Percentiles rank a stretch among this genome's conserved stretches.
Conservation (phyloP, 1,284 basidiomycete genomes). For the Neonothopanus nambi region DNA sequence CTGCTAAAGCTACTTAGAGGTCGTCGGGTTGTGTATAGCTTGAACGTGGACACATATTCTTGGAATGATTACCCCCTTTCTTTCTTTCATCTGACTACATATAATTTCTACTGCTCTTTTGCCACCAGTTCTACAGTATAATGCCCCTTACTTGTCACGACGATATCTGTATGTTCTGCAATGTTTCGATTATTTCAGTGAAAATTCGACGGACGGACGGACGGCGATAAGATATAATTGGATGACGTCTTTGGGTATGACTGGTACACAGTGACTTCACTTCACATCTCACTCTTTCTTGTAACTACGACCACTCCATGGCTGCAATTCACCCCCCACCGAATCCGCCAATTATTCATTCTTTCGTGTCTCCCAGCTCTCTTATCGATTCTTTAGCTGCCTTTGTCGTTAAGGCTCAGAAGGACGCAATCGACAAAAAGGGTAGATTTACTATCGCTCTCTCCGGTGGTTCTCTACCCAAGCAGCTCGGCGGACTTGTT, state of each 20-base stretch:
- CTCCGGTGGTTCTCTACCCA: conserved; percentile 92
- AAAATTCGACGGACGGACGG: neutral
- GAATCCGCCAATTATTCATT: conserved; percentile 72
- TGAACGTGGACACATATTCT: conserved; percentile 9
- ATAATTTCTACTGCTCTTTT: conserved; percentile 9
- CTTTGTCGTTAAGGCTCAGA: conserved; percentile 89
- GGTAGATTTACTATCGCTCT: conserved; percentile 91
- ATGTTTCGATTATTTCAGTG: neutral
- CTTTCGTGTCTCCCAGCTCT: conserved; percentile 61
- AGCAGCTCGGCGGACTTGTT: conserved; percentile 78
- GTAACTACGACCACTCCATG: conserved; percentile 4
- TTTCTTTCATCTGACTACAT: conserved; percentile 14
- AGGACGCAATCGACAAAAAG: conserved; percentile 86
- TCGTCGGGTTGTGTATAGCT: neutral
- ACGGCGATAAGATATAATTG: neutral
- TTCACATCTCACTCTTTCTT: neutral
- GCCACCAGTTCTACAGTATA: conserved; percentile 9
- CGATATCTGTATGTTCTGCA: conserved; percentile 4
- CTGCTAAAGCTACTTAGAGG: conserved; percentile 55
- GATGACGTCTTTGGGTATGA: neutral
- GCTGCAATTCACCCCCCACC: conserved; percentile 45
- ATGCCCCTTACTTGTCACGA: conserved; percentile 23
- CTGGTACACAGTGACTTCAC: neutral
- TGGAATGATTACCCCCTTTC: conserved; percentile 2
- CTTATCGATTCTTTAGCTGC: conserved; percentile 71